A percentile compares a stretch with the other conserved stretches of the same genome.
These are phyloP conservation scores for Xanthoparmelia taractica DNA, from an alignment of 495 filamentous ascomycete genomes.

Conservation along the genomic window DNA sequence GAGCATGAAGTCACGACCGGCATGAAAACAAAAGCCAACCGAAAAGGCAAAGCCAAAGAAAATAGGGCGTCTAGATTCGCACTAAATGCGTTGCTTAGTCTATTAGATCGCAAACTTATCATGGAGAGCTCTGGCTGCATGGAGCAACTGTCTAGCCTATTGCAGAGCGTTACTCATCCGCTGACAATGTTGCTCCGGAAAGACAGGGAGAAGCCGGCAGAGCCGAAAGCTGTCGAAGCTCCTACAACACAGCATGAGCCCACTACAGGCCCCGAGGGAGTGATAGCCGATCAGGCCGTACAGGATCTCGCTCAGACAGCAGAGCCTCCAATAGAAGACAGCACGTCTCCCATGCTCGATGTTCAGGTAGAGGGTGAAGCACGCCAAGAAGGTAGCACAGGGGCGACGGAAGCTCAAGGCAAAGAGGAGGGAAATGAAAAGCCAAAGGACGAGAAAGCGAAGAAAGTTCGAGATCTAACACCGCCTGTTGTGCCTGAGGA, in stretches of 20 bases:
- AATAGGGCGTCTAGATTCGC: slow-evolving; percentile 78
- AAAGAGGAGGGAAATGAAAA: slow-evolving; percentile 34
- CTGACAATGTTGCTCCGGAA: slow-evolving; percentile 74
- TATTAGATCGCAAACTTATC: slow-evolving; percentile 84
- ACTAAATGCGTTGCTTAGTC: slow-evolving; percentile 77
- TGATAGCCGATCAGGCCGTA: slow-evolving; percentile 23
- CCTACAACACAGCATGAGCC: slow-evolving; percentile 25
- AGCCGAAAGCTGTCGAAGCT: slow-evolving; percentile 24
- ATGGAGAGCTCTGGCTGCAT: slow-evolving; percentile 94
- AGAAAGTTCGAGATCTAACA: slow-evolving; percentile 63
- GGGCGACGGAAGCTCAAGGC: slow-evolving; percentile 26
- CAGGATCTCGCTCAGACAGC: slow-evolving; percentile 27
- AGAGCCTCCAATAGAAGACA: slow-evolving; percentile 7
- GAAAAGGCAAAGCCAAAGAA: slow-evolving; percentile 83
- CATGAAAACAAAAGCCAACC: slow-evolving; percentile 66
- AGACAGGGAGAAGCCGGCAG: slow-evolving; percentile 54
- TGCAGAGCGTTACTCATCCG: slow-evolving; percentile 83
- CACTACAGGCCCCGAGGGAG: slow-evolving; percentile 20
- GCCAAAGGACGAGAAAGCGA: slow-evolving; percentile 47
- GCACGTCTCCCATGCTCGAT: slow-evolving; percentile 19
- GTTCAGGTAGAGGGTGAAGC: slow-evolving; percentile 10
- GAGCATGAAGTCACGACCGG: slow-evolving; percentile 75
- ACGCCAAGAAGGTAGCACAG: neutral
- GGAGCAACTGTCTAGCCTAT: slow-evolving; percentile 79
- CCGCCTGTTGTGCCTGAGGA: slow-evolving; percentile 83